Evolutionary conservation across 2,329 filamentous ascomycete species (phyloP).

Genomic region (Zymoseptoria pseudotritici): DNA sequence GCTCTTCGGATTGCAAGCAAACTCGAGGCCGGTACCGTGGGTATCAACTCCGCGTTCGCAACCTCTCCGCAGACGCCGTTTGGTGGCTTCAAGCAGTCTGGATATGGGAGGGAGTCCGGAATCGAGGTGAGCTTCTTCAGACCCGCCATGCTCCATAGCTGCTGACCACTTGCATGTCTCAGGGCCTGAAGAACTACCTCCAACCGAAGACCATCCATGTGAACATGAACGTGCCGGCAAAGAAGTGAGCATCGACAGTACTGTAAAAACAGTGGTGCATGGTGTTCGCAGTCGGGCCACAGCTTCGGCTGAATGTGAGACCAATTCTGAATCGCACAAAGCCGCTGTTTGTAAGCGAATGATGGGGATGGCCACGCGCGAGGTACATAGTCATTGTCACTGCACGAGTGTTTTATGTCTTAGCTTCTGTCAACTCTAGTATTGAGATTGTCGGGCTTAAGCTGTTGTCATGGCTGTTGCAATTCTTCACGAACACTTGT

Average conservation of each 20-base stretch:
- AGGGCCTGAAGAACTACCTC: slow-evolving; percentile 20
- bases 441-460: too few relatives aligned
- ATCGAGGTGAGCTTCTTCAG: not conserved
- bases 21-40: slow-evolving; percentile 52
- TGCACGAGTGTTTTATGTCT: not conserved
- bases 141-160: not conserved
- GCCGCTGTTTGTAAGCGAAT: not conserved
- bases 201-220: slow-evolving; percentile 33
- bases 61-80: slow-evolving; percentile 21
- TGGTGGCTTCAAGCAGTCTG: slow-evolving; percentile 7
- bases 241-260: not conserved
- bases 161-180: not conserved
- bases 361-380: not conserved
- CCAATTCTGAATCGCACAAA: not conserved
- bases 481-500: too few relatives aligned
- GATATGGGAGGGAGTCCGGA: slow-evolving; percentile 7
- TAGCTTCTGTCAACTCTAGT: too few relatives aligned
- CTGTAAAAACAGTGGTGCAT: not conserved
- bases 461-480: too few relatives aligned
- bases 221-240: slow-evolving; percentile 17
- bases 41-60: slow-evolving; percentile 37
- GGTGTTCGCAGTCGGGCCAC: not conserved
- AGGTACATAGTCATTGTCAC: not conserved
- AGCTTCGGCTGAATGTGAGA: not conserved
- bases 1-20: slow-evolving; percentile 35